Evolutionary conservation across 2,329 filamentous ascomycete genomes (phyloP).

Genomic region (Trichophaea hybrida): DNA sequence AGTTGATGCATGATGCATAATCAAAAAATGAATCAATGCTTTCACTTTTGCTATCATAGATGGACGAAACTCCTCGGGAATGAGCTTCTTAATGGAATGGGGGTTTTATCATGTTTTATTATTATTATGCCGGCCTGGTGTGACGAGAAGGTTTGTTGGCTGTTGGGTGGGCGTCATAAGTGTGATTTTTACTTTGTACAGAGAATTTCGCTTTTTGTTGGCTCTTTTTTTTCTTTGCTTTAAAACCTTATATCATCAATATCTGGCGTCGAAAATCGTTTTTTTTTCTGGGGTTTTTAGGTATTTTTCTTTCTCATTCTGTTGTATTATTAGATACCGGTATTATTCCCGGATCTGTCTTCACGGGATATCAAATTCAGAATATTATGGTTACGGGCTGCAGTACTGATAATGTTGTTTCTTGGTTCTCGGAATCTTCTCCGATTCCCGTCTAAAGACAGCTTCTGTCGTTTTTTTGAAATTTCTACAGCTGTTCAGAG

Average conservation of each 20-base stretch:
- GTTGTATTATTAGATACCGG: neutral
- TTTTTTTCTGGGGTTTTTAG: neutral
- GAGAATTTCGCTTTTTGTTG: neutral
- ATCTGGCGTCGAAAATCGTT: neutral
- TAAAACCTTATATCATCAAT: neutral
- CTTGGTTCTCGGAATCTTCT: too few species aligned
- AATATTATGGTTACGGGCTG: too few species aligned
- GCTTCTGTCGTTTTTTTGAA: neutral
- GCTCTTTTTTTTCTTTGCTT: neutral
- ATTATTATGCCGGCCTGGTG: neutral
- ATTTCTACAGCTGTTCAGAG: neutral
- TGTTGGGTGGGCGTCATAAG: neutral
- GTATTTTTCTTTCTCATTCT: neutral
- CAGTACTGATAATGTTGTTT: too few species aligned
- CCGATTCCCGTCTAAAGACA: too few species aligned
- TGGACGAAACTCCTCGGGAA: too few species aligned
- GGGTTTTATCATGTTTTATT: too few species aligned
- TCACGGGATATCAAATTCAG: too few species aligned
- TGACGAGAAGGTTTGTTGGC: neutral
- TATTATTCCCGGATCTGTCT: neutral
- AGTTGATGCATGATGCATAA: constrained; percentile 40
- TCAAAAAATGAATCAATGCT: neutral
- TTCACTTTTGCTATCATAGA: too few species aligned
- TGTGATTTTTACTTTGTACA: neutral
- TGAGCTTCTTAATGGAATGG: too few species aligned